Base-by-base conservation (phyloP, 805 yeast species). In the Myxozyma vanderwaltii region DNA sequence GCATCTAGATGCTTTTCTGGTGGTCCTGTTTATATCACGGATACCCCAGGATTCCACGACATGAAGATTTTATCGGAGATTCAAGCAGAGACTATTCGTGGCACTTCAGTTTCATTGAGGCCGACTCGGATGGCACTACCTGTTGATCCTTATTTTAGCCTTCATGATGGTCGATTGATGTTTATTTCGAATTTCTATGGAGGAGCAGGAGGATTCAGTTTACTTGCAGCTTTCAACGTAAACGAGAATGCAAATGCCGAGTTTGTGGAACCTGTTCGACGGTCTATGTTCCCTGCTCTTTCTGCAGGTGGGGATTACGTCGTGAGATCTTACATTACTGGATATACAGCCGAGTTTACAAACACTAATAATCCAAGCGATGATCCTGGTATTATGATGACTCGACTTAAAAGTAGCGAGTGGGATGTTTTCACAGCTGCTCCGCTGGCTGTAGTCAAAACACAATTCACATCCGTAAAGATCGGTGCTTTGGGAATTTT, bases 21-120 rank as follows among this genome's bases (percentile, higher is more conserved):
- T 6, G 73, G 73, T 8, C 74, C 74, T 2, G 64, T 71, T 4
- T 67, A 63, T 47, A 55, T 71, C 36, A 69, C 74, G 5, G 73
- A 71, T 54, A 53, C 61, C 5, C 65, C 66, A 4, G 58, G 61
- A 1, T 45, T 49, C 15, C 71, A 70, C 47, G 66, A 70, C 43
- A 8, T 61, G 21, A 61, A 54, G 1, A 35, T 62, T 8, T 31
- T 62, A 3, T 23, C 48, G 4, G 54, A 59, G 49, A 62, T 62
- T 27, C 63, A 60, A 21, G 63, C 64, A 12, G 44, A 47, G 23
- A 62, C 65, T 4, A 62, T 51, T n/a, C 40, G 58, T 4, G 65
- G 58, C 17, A 36, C 43, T 13, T 45, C 63, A n/a, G 58, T 62
- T 15, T 36, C 47, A 2, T 31, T 59, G 15, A 59, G 65, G 19